Conservation (phyloP, 805 yeast species). For the Ogataea dorogensis region DNA sequence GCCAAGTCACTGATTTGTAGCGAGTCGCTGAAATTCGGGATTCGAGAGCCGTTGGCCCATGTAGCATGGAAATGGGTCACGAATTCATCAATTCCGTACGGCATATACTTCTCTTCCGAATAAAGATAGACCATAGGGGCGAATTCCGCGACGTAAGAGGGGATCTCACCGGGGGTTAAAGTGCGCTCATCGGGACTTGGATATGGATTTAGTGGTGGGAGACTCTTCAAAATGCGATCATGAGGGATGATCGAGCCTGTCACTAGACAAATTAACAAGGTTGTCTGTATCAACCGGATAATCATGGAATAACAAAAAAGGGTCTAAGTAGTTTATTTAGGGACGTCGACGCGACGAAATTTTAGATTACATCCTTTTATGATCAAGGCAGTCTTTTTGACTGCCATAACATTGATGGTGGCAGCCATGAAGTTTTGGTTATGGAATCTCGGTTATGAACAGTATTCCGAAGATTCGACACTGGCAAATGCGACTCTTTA, state of each 20-base stretch:
- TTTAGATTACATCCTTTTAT: too few relatives aligned
- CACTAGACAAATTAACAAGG: not conserved
- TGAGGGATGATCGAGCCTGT: too few relatives aligned
- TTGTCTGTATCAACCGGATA: not conserved
- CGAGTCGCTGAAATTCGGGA: conserved; percentile 26
- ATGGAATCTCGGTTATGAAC: not conserved
- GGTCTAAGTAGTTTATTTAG: too few relatives aligned
- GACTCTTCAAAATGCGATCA: conserved; percentile 25
- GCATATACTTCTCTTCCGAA: conserved; percentile 83
- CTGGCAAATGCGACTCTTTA: conserved; percentile 59
- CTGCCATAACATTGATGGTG: not conserved
- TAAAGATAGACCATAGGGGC: conserved; percentile 83
- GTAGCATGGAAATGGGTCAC: conserved; percentile 64
- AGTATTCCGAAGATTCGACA: too few relatives aligned
- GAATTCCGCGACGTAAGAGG: conserved; percentile 58
- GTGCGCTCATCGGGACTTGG: conserved; percentile 39
- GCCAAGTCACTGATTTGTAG: conserved; percentile 34
- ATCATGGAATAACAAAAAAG: conserved; percentile 1
- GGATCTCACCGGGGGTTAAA: conserved; percentile 54
- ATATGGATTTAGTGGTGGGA: conserved; percentile 38
- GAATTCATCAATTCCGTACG: conserved; percentile 73
- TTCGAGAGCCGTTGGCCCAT: conserved; percentile 46
- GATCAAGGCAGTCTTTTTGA: too few relatives aligned
- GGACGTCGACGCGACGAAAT: too few relatives aligned
- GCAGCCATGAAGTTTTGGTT: not conserved